Evolutionary conservation across 2,329 filamentous ascomycete genomes (phyloP), one percentile per base, ranked within the genome.

Genomic region (Alternaria sp.): DNA sequence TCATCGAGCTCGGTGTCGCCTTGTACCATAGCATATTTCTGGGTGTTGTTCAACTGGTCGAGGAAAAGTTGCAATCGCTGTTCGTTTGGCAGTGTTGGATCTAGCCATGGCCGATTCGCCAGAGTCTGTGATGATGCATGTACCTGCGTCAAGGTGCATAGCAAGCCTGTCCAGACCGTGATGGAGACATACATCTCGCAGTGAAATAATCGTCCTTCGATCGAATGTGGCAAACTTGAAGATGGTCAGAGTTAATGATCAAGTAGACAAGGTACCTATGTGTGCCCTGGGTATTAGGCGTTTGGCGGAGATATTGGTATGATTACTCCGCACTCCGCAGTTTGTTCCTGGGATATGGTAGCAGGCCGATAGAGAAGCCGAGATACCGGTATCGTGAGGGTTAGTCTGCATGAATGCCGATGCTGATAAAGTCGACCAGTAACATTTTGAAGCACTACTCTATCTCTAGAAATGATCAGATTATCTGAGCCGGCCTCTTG

Each of bases 1-100:
- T 52, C 46, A 25, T 59, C 56, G 21, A 59, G 40, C 49, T 46
- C 57, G 46, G 47, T 54, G 26, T 54, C 49, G 51, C 57, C 57
- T 40, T 54, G 50, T 21, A 60, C 40, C 40, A 60, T 55, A 19
- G 49, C 57, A 23, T 45, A 47, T 54, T 60, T 60, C 12, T 60
- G 49, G n/a, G 57, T 60, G 25, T 26, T 46, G 36, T 43, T 60
- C 36, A 60, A 28, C 19, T 59, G 56, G 7, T 25, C 45, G 28
- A 57, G 36, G 25, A 57, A 57, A 12, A 49, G 45, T 44, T 57
- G 54, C 15, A 57, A 26, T 47, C 43, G 25, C 8, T 57, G 43
- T 9, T 57, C 54, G 11, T 12, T 49, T 4, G 44, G 43, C 28
- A 57, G 15, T 6, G 43, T 25, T 17, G 25, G 25, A 19, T 57